Base-by-base conservation (phyloP, 345 rosid genomes). In the Brassica cretica region DNA sequence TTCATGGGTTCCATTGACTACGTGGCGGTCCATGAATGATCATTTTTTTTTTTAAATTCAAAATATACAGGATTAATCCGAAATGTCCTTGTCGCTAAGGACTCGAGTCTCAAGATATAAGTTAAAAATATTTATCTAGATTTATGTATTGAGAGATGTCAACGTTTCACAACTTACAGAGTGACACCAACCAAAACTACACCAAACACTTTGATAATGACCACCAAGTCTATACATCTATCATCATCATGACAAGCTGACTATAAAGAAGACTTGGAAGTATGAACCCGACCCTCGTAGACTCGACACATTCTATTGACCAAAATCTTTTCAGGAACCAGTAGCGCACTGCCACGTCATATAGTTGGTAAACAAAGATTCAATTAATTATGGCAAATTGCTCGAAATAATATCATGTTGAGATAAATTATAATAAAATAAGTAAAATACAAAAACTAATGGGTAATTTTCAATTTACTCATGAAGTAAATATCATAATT, bases 181-280 rank as follows among this genome's bases (percentile, higher is more conserved):
- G 49, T 2, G 49, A 41, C 49, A 41, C 55, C 69, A 63, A 49
- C 49, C 33, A 19, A 73, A 49, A 49, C n/a, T 73, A 44, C 76
- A 63, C 76, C 70, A 63, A 29, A 46, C 49, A 46, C 62, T 62
- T 61, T 27, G 33, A 70, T 5, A 55, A 30, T 29, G 75, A 72
- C 61, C 27, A 56, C 27, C 27, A 55, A 58, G 21, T 6, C 14
- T 19, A 58, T 58, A 19, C 30, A 58, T 19, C 62, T 58, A 19
- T 46, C 16, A 44, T 46, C 15, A 5, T 9, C 46, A 39, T 49
- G 18, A 49, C n/a, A 49, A 49, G 18, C n/a, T 11, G 9, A 18
- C 9, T 6, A 16, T 6, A 27, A 11, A 1, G 56, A n/a, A 9
- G 72, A 66, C 78, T 58, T 58, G 21, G 10, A 39, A 29, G 21